These are phyloP conservation scores for Huntiella abstrusa DNA, from an alignment of 2,329 filamentous ascomycete genomes.

Conservation along the genomic window DNA sequence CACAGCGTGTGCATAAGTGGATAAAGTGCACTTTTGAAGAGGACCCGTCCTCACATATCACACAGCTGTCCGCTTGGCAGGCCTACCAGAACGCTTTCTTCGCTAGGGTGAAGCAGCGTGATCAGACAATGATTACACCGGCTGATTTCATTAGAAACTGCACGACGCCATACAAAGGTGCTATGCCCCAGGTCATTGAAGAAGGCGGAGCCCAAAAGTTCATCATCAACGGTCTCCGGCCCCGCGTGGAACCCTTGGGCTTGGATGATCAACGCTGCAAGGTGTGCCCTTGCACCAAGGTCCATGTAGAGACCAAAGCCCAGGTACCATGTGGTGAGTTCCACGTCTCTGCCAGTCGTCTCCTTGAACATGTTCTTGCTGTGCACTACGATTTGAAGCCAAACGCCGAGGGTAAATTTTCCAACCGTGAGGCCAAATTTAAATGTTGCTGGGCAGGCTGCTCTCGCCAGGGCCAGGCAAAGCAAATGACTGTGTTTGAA, in stretches of 20 bases:
- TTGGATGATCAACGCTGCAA: constrained; percentile 45
- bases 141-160: constrained; percentile 98
- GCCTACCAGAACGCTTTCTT: constrained; percentile 80
- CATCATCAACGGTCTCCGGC: constrained; percentile 84
- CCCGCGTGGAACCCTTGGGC: constrained; percentile 49
- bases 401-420: constrained; percentile 36
- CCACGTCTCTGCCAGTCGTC: constrained; percentile 41
- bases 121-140: constrained; percentile 47
- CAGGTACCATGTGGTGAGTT: constrained; percentile 37
- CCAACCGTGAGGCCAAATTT: constrained; percentile 32
- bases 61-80: constrained; percentile 91
- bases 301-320: constrained; percentile 19
- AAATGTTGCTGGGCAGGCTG: constrained; percentile 52
- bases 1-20: constrained; percentile 76
- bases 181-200: constrained; percentile 66
- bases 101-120: constrained; percentile 36
- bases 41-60: constrained; percentile 71
- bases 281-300: constrained; percentile 43
- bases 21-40: constrained; percentile 86
- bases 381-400: constrained; percentile 41
- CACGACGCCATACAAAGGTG: constrained; percentile 58
- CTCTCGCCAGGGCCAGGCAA: constrained; percentile 31
- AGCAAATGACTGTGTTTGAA: constrained; percentile 27
- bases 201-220: constrained; percentile 56
- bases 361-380: constrained; percentile 54